Conservation (phyloP, 768 basidiomycete species). For the Dacryopinax primogenitus region DNA sequence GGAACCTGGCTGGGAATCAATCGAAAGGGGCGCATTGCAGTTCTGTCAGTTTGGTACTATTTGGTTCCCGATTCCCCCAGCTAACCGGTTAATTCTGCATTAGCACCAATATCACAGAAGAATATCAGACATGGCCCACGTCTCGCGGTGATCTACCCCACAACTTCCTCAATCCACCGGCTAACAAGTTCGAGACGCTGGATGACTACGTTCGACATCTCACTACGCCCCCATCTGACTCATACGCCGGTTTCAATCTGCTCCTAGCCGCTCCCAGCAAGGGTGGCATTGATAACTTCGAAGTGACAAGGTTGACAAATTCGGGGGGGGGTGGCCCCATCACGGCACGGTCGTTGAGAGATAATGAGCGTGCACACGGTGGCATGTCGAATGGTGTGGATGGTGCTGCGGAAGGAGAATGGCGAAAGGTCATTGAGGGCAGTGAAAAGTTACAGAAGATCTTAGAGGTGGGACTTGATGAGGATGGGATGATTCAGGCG, state of each 20-base stretch:
- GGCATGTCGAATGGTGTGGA: conserved; percentile 69
- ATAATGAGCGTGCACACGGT: conserved; percentile 38
- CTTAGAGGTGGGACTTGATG: conserved; percentile 33
- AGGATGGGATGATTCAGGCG: conserved; percentile 41
- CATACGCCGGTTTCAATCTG: conserved; percentile 70
- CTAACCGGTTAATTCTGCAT: conserved; percentile 16
- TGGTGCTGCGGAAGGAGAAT: conserved; percentile 43
- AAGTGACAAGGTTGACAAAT: conserved; percentile 52
- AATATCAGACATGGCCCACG: conserved; percentile 34
- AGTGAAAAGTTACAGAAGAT: conserved; percentile 35
- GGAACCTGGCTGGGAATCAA: conserved; percentile 75
- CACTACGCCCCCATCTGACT: conserved; percentile 33
- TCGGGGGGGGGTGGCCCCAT: conserved; percentile 53
- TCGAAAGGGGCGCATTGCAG: conserved; percentile 50
- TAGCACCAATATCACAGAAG: conserved; percentile 70
- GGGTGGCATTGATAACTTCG: conserved; percentile 32
- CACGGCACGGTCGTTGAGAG: conserved; percentile 39
- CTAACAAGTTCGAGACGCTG: conserved; percentile 22
- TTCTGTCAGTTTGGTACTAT: conserved; percentile 45
- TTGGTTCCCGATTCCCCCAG: background rate
- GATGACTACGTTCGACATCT: conserved; percentile 39
- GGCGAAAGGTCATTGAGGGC: conserved; percentile 65
- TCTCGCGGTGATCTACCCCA: conserved; percentile 60
- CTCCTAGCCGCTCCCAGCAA: conserved; percentile 44
- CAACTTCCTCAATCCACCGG: conserved; percentile 43